Conservation (phyloP, 164 flowering plant species). For the Liriodendron chinense region DNA sequence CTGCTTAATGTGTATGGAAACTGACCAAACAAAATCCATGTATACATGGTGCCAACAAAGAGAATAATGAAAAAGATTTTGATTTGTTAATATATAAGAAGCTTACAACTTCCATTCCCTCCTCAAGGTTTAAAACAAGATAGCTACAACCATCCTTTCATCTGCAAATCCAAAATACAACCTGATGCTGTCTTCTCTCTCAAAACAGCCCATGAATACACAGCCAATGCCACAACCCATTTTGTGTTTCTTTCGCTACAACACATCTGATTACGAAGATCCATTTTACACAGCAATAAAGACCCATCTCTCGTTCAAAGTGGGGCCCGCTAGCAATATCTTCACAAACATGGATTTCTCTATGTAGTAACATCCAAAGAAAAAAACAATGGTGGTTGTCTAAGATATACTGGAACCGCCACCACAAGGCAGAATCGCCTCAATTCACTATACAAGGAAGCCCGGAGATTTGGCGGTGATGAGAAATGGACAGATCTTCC, state of each 20-base stretch:
- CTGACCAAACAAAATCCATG: neutral
- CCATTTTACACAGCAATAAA: conserved; percentile 6
- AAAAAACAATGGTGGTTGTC: conserved; percentile 12
- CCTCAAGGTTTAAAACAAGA: neutral
- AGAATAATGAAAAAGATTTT: neutral
- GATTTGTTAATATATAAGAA: conserved; percentile 6
- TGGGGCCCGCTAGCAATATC: conserved; percentile 7
- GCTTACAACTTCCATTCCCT: conserved; percentile 5
- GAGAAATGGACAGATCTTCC: neutral
- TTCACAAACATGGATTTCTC: conserved; percentile 20
- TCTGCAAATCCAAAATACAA: conserved; percentile 6
- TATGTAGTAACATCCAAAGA: neutral
- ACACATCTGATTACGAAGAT: conserved; percentile 1
- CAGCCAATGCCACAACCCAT: neutral
- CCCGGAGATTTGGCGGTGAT: neutral
- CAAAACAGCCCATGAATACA: neutral
- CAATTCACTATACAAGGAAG: conserved; percentile 11
- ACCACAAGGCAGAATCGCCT: neutral
- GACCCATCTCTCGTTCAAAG: neutral
- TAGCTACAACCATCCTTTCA: neutral
- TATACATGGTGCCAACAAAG: neutral
- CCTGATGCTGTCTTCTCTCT: neutral
- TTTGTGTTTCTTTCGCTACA: neutral
- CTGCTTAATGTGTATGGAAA: neutral
- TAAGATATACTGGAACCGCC: neutral